phyloP scores from a whole-genome alignment of 495 filamentous ascomycete species.

The Parmelia sp. region DNA sequence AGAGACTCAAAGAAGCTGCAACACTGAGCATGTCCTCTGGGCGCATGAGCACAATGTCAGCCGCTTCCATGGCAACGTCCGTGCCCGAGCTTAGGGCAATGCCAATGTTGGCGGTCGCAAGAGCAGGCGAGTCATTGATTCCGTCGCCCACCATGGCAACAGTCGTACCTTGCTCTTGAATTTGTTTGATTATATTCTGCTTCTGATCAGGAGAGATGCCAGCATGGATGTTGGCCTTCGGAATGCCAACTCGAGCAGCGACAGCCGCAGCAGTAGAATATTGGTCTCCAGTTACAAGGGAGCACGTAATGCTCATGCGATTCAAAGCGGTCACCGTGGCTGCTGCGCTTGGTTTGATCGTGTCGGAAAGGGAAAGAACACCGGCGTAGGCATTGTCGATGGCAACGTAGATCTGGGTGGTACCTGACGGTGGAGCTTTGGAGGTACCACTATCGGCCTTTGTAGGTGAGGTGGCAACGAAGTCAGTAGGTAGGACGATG shows the following conservation, averaged over 20 bases:
- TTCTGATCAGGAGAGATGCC: constrained; percentile 84
- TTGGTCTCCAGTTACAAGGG: constrained; percentile 93
- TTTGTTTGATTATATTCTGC: constrained; percentile 67
- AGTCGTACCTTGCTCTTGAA: constrained; percentile 64
- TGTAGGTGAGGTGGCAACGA: constrained; percentile 26
- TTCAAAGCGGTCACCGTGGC: constrained; percentile 77
- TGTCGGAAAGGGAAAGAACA: constrained; percentile 76
- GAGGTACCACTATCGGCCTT: constrained; percentile 31
- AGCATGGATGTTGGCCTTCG: constrained; percentile 65
- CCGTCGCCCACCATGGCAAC: constrained; percentile 98
- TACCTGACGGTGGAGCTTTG: constrained; percentile 48
- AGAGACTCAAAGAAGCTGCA: constrained; percentile 74
- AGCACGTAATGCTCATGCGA: constrained; percentile 74
- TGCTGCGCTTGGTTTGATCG: constrained; percentile 79
- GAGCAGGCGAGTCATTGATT: constrained; percentile 96
- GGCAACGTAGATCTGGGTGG: constrained; percentile 84
- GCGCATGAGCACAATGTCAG: constrained; percentile 92
- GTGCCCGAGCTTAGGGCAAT: constrained; percentile 90
- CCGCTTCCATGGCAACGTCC: constrained; percentile 97
- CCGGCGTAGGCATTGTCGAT: constrained; percentile 77
- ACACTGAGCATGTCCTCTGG: constrained; percentile 88
- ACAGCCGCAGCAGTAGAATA: constrained; percentile 73
- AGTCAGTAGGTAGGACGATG: constrained; percentile 52
- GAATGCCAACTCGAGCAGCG: constrained; percentile 76
- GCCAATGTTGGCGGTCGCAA: constrained; percentile 86